A percentile compares a stretch with the other conserved stretches of the same genome.
phyloP scores from a whole-genome alignment of 176 grass and related monocot genomes.

The Oryza australiensis region DNA sequence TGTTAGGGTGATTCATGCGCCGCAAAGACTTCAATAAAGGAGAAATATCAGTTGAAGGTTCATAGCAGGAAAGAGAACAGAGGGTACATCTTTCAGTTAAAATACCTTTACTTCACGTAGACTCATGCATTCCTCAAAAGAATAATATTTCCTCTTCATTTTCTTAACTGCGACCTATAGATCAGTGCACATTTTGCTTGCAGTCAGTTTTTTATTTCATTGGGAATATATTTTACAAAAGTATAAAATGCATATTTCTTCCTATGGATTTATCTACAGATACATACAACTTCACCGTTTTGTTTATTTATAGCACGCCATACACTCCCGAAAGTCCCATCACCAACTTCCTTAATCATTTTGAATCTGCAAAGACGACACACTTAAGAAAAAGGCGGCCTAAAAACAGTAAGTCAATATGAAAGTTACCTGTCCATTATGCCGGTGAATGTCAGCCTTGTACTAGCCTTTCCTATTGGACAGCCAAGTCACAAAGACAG shows the following conservation, averaged over 20 bases:
- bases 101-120: conserved; percentile 97
- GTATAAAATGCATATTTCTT: neutral
- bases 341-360: conserved; percentile 99
- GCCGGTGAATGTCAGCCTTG: neutral
- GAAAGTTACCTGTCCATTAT: conserved; percentile 66
- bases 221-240: conserved; percentile 19
- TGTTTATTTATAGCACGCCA: conserved; percentile 99
- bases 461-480: conserved; percentile 26
- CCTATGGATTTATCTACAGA: conserved; percentile 13
- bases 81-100: conserved; percentile 12
- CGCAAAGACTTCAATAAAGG: conserved; percentile 71
- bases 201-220: neutral
- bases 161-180: conserved; percentile 96
- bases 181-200: conserved; percentile 11
- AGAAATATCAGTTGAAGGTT: conserved; percentile 32
- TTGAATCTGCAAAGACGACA: conserved; percentile 65
- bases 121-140: conserved; percentile 95
- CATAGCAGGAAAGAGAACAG: neutral
- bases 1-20: conserved; percentile 93
- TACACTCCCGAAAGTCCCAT: conserved; percentile 97
- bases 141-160: conserved; percentile 99
- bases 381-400: conserved; percentile 17
- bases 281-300: conserved; percentile 95
- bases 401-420: conserved; percentile 9
- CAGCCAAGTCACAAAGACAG: conserved; percentile 13